phyloP scores from a whole-genome alignment of 2,329 filamentous ascomycete genomes.

The Hypoxylon sp. region DNA sequence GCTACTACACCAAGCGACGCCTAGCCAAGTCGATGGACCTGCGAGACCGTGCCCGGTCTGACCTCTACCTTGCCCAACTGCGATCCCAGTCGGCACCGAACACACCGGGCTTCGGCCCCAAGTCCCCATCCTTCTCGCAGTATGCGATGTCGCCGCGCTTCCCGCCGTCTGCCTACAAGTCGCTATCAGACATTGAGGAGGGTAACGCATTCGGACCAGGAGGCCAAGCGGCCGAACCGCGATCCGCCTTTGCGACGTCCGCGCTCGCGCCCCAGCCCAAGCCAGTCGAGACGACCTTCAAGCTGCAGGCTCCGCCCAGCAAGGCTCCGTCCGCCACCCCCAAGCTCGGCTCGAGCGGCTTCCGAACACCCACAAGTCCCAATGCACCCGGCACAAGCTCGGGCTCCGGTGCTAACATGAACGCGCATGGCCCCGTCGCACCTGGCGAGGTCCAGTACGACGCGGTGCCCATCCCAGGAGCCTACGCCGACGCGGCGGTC shows the following conservation, averaged over 20 bases:
- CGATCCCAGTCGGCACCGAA: constrained; percentile 91
- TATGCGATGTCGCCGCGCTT: constrained; percentile 71
- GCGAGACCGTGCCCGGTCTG: constrained; percentile 91
- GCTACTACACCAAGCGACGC: constrained; percentile 95
- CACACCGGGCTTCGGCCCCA: constrained; percentile 87
- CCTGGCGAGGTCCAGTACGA: constrained; percentile 88
- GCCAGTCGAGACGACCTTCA: constrained; percentile 72
- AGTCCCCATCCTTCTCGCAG: constrained; percentile 67
- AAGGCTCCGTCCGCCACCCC: constrained; percentile 84
- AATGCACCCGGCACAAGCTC: constrained; percentile 49
- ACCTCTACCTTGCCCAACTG: constrained; percentile 91
- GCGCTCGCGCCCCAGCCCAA: constrained; percentile 61
- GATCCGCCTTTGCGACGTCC: constrained; percentile 73
- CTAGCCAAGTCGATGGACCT: constrained; percentile 97
- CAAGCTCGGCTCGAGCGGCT: constrained; percentile 71
- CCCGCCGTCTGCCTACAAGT: constrained; percentile 68
- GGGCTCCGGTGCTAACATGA: constrained; percentile 56
- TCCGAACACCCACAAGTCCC: constrained; percentile 62
- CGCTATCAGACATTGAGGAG: constrained; percentile 59
- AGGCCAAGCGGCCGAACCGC: constrained; percentile 67
- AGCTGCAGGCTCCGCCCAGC: constrained; percentile 84
- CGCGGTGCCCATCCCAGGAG: constrained; percentile 87
- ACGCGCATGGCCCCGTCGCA: constrained; percentile 75
- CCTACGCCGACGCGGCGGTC: constrained; percentile 73
- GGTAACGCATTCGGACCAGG: constrained; percentile 65